Conservation (phyloP, 2,329 filamentous ascomycete genomes). For the Bertia moriformis region DNA sequence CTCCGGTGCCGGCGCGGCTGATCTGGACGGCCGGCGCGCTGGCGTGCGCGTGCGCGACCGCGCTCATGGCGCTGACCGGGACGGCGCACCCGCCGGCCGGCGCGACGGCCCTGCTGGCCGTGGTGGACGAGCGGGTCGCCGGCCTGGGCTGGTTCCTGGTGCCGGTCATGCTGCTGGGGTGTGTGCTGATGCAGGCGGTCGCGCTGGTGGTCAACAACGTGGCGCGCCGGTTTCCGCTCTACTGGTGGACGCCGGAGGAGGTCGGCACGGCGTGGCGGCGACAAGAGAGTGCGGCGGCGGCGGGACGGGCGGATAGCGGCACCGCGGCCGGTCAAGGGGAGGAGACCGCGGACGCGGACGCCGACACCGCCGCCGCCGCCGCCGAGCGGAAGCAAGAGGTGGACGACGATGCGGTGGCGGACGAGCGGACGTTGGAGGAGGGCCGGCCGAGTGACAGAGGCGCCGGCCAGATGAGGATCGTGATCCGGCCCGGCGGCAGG, state of each 20-base stretch:
- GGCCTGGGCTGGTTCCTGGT: constrained; percentile 33
- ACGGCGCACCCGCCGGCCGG: constrained; percentile 39
- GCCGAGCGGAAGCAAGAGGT: background rate
- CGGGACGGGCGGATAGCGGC: background rate
- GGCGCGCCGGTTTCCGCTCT: constrained; percentile 30
- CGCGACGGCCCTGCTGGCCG: constrained; percentile 34
- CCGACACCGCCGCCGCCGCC: too few species aligned
- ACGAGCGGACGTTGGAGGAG: too few species aligned
- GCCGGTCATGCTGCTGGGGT: constrained; percentile 28
- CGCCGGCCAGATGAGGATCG: background rate
- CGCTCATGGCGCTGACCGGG: constrained; percentile 32
- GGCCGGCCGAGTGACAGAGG: too few species aligned
- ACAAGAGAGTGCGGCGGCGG: background rate
- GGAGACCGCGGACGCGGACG: too few species aligned
- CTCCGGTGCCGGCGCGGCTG: constrained; percentile 16
- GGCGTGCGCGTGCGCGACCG: constrained; percentile 27
- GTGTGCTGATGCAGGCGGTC: constrained; percentile 24
- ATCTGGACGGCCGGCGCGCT: constrained; percentile 30
- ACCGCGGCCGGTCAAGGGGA: too few species aligned
- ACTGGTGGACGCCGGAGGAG: constrained; percentile 25
- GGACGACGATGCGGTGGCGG: background rate
- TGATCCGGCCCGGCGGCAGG: background rate
- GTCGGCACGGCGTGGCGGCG: background rate
- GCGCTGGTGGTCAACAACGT: constrained; percentile 35
- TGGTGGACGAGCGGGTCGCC: constrained; percentile 22